Base-by-base conservation (phyloP, 305 asterid species). In the Ajuga reptans region DNA sequence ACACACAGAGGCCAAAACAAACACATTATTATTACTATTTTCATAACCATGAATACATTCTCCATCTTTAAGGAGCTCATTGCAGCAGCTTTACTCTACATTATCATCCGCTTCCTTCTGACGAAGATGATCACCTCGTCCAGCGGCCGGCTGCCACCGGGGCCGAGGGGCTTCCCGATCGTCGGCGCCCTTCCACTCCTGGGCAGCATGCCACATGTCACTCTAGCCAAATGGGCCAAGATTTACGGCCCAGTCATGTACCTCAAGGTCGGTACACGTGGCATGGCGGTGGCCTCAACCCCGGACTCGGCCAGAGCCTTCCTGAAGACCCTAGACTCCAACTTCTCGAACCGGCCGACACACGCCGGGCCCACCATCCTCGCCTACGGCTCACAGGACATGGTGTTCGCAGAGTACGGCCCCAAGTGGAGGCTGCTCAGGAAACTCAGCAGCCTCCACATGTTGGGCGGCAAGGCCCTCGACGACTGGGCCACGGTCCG, bases 351-450 rank as follows among this genome's bases (percentile, higher is more conserved):
- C 72, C 84, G 87, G 4, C 85, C 90, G 0, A 64, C 70, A 0
- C 75, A 78, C 29, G 90, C 85, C 0, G 86, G 85, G 0, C 80
- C 85, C 27, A 79, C 78, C 55, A 77, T 61, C 66, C 70, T 85
- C 17, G 87, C 84, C 4, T 85, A 85, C 49, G n/a, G 67, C 14
- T 74, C 86, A 0, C 87, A 83, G 43, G 90, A 82, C 74, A 47
- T 83, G 83, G 87, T 80, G 64, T 83, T 83, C 47, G 90, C 86
- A 34, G 61, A 14, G 0, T 78, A 84, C 62, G 85, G 87, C 15
- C 79, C 87, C 0, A 75, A 73, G 60, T 85, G 90, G 90, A 82
- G 84, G 37, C 14, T 82, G 62, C 71, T 85, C 8, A 72, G 90
- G 3, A 85, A 79, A 21, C 34, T 85, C 51, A 82, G 80, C 68